phyloP scores from a whole-genome alignment of 192 early-diverging fungal species.

The Funneliformis mosseae region DNA sequence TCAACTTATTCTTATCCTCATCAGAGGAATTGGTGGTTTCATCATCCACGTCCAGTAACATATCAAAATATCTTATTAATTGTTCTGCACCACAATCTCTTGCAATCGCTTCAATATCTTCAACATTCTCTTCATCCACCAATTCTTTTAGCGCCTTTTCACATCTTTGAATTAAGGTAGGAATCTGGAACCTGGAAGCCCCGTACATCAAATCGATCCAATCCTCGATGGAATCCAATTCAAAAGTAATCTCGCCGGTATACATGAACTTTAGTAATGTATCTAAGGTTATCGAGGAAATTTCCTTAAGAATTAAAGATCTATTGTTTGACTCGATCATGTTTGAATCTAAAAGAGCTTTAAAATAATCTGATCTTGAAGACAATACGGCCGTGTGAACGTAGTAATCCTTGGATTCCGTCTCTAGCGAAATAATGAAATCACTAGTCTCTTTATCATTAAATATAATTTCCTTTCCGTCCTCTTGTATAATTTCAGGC shows the following conservation, averaged over 20 bases:
- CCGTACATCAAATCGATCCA: neutral
- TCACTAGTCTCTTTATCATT: slow-evolving; percentile 14
- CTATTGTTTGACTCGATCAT: neutral
- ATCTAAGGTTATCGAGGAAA: neutral
- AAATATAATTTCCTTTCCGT: neutral
- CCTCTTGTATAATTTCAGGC: neutral
- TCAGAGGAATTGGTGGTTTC: neutral
- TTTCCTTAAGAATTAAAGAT: neutral
- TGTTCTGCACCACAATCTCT: neutral
- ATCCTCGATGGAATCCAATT: neutral
- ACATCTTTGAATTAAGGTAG: neutral
- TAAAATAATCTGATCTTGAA: neutral
- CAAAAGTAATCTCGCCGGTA: neutral
- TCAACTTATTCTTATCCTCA: neutral
- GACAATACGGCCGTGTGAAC: slow-evolving; percentile 1
- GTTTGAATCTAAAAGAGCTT: slow-evolving; percentile 8
- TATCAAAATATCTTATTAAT: neutral
- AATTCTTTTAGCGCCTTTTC: neutral
- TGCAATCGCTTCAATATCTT: neutral
- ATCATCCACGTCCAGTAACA: neutral
- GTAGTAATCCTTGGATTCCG: neutral
- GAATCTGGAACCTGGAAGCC: neutral
- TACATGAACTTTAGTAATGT: slow-evolving; percentile 1
- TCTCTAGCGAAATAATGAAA: slow-evolving; percentile 2
- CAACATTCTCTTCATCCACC: neutral